Base-by-base conservation (phyloP, 371 early-diverging fungal genomes). In the Syncephalastrum racemosum region DNA sequence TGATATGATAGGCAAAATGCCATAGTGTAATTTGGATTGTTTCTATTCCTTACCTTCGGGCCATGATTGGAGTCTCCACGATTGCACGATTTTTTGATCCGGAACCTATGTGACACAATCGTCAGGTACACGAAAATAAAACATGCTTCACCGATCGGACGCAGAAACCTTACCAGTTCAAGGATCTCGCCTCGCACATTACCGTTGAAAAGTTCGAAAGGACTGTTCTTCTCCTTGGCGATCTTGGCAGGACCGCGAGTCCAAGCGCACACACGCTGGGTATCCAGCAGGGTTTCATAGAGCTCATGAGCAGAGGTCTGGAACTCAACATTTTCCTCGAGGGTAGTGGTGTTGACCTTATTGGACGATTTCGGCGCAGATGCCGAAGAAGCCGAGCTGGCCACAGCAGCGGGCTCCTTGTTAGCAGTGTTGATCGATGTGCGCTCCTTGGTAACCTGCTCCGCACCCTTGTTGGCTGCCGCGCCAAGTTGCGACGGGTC, bases 31-130 rank as follows among this genome's bases (percentile, higher is more conserved):
- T 31, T 23, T 23, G 14, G 27, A 19, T 31, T 13, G n/a, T 27
- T 22, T 40, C 5, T 14, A 12, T 43, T 27, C 12, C 60, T 50
- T 66, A 83, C 86, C 89, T 59, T 80, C 80, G 23, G 94, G 92
- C 97, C 97, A 96, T 14, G 84, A 75, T 56, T 78, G 80, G 54
- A 89, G 68, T 39, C 96, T 80, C 97, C 96, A 96, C 56, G 84
- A 87, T 71, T 88, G 86, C 53, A 89, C 90, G 69, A 96, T 89
- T 69, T 81, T 88, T 66, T 90, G 83, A 52, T 86, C 86, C 39
- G 83, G 79, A n/a, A 65, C 71, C 75, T 79, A 65, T 7, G 20
- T 40, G 4, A 46, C 45, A 10, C 16, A 22, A 42, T 43, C 13
- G 50, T 52, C 46, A 60, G 36, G 13, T 5, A 25, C 5, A 25